Evolutionary conservation across 768 basidiomycete genomes (phyloP).

Genomic region (Scleroderma bovista): DNA sequence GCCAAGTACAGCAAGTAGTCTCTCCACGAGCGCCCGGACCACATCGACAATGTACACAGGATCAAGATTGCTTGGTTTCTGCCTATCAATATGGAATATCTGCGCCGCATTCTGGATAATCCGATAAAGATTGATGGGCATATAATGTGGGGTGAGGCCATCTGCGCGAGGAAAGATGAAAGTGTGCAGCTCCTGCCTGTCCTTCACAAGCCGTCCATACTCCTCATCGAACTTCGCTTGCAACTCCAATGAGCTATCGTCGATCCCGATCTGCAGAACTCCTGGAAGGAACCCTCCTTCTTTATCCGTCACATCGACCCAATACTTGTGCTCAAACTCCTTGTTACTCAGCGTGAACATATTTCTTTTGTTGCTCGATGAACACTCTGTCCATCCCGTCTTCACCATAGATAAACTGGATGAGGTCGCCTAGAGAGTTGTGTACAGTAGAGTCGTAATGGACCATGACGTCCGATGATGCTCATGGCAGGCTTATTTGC

Average conservation of each 20-base stretch:
- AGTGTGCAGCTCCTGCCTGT: conserved; percentile 68
- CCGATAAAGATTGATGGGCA: conserved; percentile 93
- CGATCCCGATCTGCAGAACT: conserved; percentile 81
- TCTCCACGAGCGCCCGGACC: conserved; percentile 66
- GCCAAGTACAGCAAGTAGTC: conserved; percentile 85
- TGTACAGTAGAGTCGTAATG: conserved; percentile 97
- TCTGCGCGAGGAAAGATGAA: conserved; percentile 81
- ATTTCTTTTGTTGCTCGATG: conserved; percentile 93
- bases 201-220: conserved; percentile 56
- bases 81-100: conserved; percentile 94
- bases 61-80: conserved; percentile 89
- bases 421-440: conserved; percentile 92
- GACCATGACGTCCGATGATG: conserved; percentile 93
- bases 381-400: conserved; percentile 99
- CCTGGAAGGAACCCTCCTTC: conserved; percentile 74
- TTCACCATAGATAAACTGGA: conserved; percentile 96
- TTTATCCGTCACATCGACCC: conserved; percentile 90
- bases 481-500: conserved; percentile 96
- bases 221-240: conserved; percentile 84
- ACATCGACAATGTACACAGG: conserved; percentile 82
- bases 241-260: conserved; percentile 76
- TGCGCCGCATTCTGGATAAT: conserved; percentile 94
- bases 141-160: conserved; percentile 68
- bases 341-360: conserved; percentile 77
- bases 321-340: conserved; percentile 87